Evolutionary conservation across 2,329 filamentous ascomycete genomes (phyloP), one percentile per base, ranked within the genome.

Genomic region (Aspergillus intermedius): DNA sequence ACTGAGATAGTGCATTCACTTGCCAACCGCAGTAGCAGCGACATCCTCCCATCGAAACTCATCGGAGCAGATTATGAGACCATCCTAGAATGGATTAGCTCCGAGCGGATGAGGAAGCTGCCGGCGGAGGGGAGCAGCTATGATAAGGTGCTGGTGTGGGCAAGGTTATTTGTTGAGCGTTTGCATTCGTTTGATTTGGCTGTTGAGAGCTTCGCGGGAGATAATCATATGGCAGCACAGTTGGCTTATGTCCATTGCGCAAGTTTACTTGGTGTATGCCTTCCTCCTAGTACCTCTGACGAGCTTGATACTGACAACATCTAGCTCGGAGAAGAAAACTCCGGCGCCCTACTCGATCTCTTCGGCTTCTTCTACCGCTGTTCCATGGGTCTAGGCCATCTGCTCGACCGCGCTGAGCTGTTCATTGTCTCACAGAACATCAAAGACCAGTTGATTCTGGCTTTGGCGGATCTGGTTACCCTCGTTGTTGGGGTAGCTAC

Each of bases 341-440:
- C 71, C 9, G 54, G 61, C 1, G 75, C 76, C 3, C 63, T 80
- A 15, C 74, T 79, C 56, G 70, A 67, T 40, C 71, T 72, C 2
- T 80, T 80, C 51, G 73, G 72, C 3, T 71, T 79, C 47, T 76
- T 80, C 53, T 78, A 79, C 61, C 72, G 73, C 53, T 60, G 71
- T 64, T 61, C 74, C 58, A 43, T 63, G 70, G 45, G 68, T 61
- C 4, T 71, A 68, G 48, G 71, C 57, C 49, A 69, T 45, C 65
- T 75, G 0, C 67, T 79, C 5, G 59, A 78, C 46, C 71, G 74
- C n/a, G 70, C 74, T 9, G 70, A 74, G 49, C 59, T 77, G 0
- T 69, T 79, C 42, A 60, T 63, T 19, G 67, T 74, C 8, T 72
- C 74, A 5, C 61, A 70, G n/a, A 70, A 77, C 23, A 72, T 77